A percentile compares a stretch with the other conserved stretches of the same genome.
These are phyloP conservation scores for Pseudozyma tsukubaensis DNA, from an alignment of 1,284 basidiomycete genomes.

Conservation along the genomic window DNA sequence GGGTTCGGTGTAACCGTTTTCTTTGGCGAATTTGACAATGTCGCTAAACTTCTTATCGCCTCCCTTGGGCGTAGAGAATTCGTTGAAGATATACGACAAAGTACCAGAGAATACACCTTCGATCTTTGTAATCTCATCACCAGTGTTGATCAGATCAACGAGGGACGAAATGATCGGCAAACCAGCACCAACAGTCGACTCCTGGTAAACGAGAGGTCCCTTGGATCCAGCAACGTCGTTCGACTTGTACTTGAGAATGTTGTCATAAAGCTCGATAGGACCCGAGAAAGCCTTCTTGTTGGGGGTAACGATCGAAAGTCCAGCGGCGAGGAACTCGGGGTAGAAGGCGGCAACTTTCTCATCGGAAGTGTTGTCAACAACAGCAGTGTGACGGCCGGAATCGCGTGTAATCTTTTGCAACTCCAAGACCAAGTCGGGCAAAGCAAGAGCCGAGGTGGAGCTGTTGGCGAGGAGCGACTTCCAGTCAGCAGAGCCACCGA, in stretches of 20 bases:
- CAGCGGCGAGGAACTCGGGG: slow-evolving; percentile 81
- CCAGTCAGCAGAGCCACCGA: slow-evolving; percentile 52
- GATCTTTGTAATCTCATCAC: slow-evolving; percentile 79
- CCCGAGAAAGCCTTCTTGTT: slow-evolving; percentile 98
- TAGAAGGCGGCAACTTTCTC: slow-evolving; percentile 85
- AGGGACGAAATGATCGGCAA: slow-evolving; percentile 91
- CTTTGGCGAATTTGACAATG: slow-evolving; percentile 87
- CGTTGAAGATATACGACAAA: slow-evolving; percentile 99
- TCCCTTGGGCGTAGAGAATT: slow-evolving; percentile 74
- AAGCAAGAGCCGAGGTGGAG: slow-evolving; percentile 48
- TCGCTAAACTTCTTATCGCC: slow-evolving; percentile 79
- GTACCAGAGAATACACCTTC: slow-evolving; percentile 89
- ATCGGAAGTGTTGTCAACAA: slow-evolving; percentile 95
- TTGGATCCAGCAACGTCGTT: slow-evolving; percentile 38
- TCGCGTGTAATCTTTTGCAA: slow-evolving; percentile 53
- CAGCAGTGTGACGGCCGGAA: slow-evolving; percentile 72
- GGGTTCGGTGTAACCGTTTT: slow-evolving; percentile 96
- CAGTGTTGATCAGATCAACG: slow-evolving; percentile 89
- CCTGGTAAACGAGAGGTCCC: slow-evolving; percentile 81
- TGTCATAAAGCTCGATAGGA: slow-evolving; percentile 77
- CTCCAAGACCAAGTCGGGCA: slow-evolving; percentile 49
- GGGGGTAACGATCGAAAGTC: slow-evolving; percentile 90
- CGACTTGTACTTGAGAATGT: slow-evolving; percentile 72
- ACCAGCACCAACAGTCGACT: slow-evolving; percentile 95
- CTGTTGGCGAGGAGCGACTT: slow-evolving; percentile 45